These are phyloP conservation scores for Candida nitratophila DNA, from an alignment of 805 yeast genomes.

Conservation along the genomic window DNA sequence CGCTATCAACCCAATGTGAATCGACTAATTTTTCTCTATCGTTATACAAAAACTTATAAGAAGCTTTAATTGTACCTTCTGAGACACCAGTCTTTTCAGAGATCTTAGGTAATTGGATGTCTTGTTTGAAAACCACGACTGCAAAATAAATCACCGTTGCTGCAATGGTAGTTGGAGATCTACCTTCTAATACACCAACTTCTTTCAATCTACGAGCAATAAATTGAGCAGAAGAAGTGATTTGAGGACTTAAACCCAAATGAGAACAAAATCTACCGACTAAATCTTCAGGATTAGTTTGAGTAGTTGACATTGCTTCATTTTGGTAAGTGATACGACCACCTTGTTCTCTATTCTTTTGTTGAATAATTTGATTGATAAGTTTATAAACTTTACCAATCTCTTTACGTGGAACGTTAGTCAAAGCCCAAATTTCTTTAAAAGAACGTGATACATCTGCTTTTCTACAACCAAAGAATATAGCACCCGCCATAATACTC, in stretches of 20 bases:
- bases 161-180: conserved; percentile 95
- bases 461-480: conserved; percentile 88
- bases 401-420: conserved; percentile 89
- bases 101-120: conserved; percentile 68
- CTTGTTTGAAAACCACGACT: conserved; percentile 76
- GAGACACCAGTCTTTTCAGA: conserved; percentile 93
- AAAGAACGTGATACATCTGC: conserved; percentile 92
- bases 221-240: conserved; percentile 87
- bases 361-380: conserved; percentile 54
- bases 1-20: conserved; percentile 66
- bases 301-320: conserved; percentile 60
- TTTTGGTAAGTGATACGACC: conserved; percentile 37
- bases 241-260: conserved; percentile 76
- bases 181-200: conserved; percentile 89
- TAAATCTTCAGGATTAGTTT: conserved; percentile 88
- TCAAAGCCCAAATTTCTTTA: conserved; percentile 92
- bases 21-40: conserved; percentile 69
- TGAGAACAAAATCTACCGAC: conserved; percentile 95
- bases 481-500: conserved; percentile 94
- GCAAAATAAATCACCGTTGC: conserved; percentile 97
- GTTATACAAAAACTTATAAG: conserved; percentile 75
- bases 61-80: conserved; percentile 94
- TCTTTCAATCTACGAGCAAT: conserved; percentile 88
- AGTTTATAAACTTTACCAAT: conserved; percentile 86
- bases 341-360: conserved; percentile 42